Base-by-base conservation (phyloP, 1,139 yeast species). In the Taiozyma sp. region DNA sequence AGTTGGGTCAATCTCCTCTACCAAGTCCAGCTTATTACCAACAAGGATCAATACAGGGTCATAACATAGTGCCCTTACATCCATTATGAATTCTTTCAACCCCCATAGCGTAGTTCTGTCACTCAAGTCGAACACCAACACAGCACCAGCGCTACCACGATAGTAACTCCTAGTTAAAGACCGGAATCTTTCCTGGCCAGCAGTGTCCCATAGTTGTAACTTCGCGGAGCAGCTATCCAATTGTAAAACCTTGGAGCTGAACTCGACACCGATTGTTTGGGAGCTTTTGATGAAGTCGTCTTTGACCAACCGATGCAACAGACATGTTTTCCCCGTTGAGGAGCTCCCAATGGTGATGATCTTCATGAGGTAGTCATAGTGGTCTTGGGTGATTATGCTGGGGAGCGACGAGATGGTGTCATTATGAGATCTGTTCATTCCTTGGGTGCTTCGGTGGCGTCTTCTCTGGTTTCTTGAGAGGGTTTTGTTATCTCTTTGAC, bases 141-240 rank as follows among this genome's bases (percentile, higher is more conserved):
- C 79, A 1, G 90, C 93, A 28, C 88, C 95, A 49, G 88, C 88
- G n/a, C 88, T 80, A 14, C 43, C 93, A 49, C 95, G 70, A 52
- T 86, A 86, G 61, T 86, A 86, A 34, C 88, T 82, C 16, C 93
- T 84, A 47, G 88, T 84, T 51, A 85, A 72, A 4, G 90, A 84
- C 55, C 90, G 70, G 62, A 85, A 81, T 57, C 91, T 66, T 63
- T 85, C 95, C 67, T 85, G 91, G 10, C 93, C 93, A 0, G 93
- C 93, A 1, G 93, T 85, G 63, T 85, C 93, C 93, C 93, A 85
- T 40, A 81, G 63, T 46, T 83, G 85, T 16, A 63, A 64, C 37
- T 65, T 67, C 5, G 45, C 28, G 5, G 39, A 30, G 14, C 30
- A 24, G 8, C 42, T 51, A 9, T 73, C 75, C 2, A 72, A 61